Conservation (phyloP, 2,329 filamentous ascomycete species). For the Aspergillus costaricaensis region DNA sequence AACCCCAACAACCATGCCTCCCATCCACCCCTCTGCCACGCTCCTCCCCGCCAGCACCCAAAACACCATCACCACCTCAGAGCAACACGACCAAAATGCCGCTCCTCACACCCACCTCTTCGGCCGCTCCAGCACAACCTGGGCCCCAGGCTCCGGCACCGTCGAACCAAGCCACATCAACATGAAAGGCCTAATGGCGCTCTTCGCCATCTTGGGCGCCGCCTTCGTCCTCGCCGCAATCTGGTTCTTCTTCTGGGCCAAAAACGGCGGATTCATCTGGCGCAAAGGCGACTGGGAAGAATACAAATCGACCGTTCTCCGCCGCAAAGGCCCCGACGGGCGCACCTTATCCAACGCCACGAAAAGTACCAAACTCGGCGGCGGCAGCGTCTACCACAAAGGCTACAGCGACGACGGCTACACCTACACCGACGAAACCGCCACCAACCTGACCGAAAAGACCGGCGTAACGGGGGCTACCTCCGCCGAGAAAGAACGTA, state of each 20-base stretch:
- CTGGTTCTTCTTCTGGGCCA: constrained; percentile 99
- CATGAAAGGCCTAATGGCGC: constrained; percentile 69
- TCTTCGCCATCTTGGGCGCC: constrained; percentile 82
- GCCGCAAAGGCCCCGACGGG: constrained; percentile 86
- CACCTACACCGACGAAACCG: constrained; percentile 44
- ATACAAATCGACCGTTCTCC: constrained; percentile 91
- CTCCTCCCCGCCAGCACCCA: constrained; percentile 6
- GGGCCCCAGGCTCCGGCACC: constrained; percentile 39
- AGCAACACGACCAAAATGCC: neutral
- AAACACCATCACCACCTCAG: constrained; percentile 25
- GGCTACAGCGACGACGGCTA: constrained; percentile 69
- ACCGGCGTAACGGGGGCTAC: neutral
- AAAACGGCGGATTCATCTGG: constrained; percentile 92
- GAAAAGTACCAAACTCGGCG: constrained; percentile 79
- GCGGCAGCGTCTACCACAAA: constrained; percentile 68
- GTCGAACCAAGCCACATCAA: constrained; percentile 47
- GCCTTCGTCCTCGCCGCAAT: constrained; percentile 73
- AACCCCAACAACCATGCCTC: constrained; percentile 30
- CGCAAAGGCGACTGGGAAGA: constrained; percentile 90
- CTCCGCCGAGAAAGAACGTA: constrained; percentile 17
- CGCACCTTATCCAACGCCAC: constrained; percentile 82
- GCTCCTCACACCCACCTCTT: constrained; percentile 26
- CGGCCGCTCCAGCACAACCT: constrained; percentile 29
- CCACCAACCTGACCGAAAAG: constrained; percentile 44
- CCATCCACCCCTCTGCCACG: constrained; percentile 27